Evolutionary conservation across 1,139 yeast species (phyloP), one percentile per base, ranked within the genome.

Genomic region (Kodamaea sp.): DNA sequence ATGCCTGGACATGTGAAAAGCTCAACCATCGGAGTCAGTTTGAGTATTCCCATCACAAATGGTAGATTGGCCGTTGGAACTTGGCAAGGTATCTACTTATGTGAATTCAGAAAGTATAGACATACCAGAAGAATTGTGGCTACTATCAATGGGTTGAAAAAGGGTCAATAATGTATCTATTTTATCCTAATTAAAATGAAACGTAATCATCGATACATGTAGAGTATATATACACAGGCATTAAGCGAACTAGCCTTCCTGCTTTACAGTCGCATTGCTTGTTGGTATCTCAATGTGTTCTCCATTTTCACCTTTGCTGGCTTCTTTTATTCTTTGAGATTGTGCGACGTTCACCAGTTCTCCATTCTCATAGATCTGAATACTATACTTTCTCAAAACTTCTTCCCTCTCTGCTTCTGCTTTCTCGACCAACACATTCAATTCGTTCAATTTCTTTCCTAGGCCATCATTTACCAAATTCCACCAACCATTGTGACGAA

Each of bases 1-100:
- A 82, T 83, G 87, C 87, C 92, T 1, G 86, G 89, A 0, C 95
- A 85, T 55, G 78, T 81, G 37, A 80, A 83, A 50, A 71, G 84
- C 22, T 62, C 80, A 26, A 60, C 83, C 30, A 72, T 83, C 8
- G 94, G 95, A 16, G 82, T 78, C 2, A 71, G 78, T 9, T 62
- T 85, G 26, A 66, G 75, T 10, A 76, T 85, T 30, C 95, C 95
- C 2, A 83, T 85, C 34, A 55, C 71, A 12, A 75, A 83, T 47
- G 95, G 95, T 0, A 57, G 66, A 29, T 61, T 85, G 39, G 83
- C 82, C 1, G 68, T 80, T 0, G 95, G 95, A 3, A 84, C 92
- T 1, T 85, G 95, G 95, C 95, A 85, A 53, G 95, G 94, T 0
- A 72, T 85, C 29, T 84, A 83, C 66, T 63, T 83, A 31, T 70